Percentiles rank a stretch among this genome's conserved stretches.
Conservation (phyloP, 352 stramenopile genomes). For the Pythium vanterpoolii region DNA sequence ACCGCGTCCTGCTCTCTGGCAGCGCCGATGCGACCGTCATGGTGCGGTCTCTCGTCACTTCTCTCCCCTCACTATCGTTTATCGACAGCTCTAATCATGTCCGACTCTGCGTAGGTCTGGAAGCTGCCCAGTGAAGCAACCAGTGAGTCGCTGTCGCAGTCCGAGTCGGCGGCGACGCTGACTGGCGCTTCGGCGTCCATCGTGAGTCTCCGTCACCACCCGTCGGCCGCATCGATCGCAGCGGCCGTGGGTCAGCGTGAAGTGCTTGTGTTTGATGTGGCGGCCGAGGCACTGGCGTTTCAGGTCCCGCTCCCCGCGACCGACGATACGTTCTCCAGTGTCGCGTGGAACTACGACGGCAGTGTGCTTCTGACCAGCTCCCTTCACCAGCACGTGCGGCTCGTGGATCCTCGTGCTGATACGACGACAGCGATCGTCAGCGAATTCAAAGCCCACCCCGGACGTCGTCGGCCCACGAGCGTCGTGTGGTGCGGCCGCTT, state of each 20-base stretch:
- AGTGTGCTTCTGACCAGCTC: conserved; percentile 42
- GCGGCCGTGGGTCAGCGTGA: conserved; percentile 39
- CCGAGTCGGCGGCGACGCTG: conserved; percentile 18
- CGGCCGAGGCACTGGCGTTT: conserved; percentile 19
- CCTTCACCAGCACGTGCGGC: conserved; percentile 41
- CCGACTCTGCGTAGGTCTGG: conserved; percentile 42
- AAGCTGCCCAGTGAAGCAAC: conserved; percentile 29
- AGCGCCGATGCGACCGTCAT: conserved; percentile 55
- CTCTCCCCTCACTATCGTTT: not conserved
- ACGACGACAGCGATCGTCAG: conserved; percentile 6
- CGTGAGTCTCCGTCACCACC: conserved; percentile 46
- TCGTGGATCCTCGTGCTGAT: conserved; percentile 49
- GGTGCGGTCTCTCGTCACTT: conserved; percentile 22
- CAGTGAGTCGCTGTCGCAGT: conserved; percentile 13
- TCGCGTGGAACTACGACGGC: conserved; percentile 74
- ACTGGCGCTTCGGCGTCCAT: conserved; percentile 25
- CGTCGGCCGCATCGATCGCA: conserved; percentile 44
- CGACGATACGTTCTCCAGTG: not conserved
- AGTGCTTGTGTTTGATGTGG: conserved; percentile 48
- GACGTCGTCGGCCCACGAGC: conserved; percentile 38
- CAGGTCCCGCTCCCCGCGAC: conserved; percentile 14
- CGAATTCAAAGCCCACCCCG: conserved; percentile 40
- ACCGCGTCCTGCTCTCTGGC: conserved; percentile 47
- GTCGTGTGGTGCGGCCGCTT: conserved; percentile 56
- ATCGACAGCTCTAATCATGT: not conserved